Evolutionary conservation across 2,329 filamentous ascomycete genomes (phyloP).

Genomic region (Diaporthe ampelina): DNA sequence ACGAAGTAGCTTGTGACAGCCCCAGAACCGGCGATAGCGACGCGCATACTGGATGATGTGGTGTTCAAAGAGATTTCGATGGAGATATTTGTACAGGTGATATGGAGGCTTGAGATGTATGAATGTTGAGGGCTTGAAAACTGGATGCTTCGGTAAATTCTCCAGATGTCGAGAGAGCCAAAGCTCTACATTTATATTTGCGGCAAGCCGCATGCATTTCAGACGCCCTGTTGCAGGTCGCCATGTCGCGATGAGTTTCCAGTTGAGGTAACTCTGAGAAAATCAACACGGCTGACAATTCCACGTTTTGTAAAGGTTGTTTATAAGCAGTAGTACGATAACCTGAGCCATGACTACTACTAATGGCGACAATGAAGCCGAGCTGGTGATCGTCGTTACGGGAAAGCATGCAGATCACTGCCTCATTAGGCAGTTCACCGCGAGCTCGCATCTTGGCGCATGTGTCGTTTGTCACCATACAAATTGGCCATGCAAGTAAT

Average conservation of each 20-base stretch:
- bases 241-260: background rate
- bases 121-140: background rate
- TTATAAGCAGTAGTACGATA: background rate
- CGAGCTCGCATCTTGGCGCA: background rate
- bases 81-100: accelerated
- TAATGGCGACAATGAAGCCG: background rate
- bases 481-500: background rate
- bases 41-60: background rate
- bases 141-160: no score
- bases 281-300: background rate
- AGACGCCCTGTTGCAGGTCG: background rate
- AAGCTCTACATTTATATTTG: background rate
- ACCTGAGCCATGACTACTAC: background rate
- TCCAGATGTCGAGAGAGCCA: background rate
- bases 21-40: background rate
- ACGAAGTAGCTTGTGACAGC: background rate
- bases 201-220: no score
- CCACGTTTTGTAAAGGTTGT: background rate
- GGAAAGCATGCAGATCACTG: background rate
- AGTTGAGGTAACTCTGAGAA: no score
- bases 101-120: no score
- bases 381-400: background rate
- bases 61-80: accelerated
- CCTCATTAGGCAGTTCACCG: background rate
- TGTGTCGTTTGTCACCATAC: background rate